Conservation (phyloP, 176 grass and related monocot genomes). For the Carex myosuroides region DNA sequence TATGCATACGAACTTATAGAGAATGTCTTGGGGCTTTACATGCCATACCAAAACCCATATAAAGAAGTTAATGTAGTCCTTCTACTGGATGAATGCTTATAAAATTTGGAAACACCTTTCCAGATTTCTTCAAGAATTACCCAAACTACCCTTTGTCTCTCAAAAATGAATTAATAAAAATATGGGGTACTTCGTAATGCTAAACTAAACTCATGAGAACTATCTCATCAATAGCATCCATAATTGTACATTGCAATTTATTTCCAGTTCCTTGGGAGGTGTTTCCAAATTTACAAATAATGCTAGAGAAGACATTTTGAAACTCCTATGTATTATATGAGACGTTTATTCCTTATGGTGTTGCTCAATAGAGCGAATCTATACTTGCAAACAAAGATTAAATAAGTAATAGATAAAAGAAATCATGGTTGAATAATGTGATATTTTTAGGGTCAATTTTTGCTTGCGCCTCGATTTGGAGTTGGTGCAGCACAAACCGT, state of each 20-base stretch:
- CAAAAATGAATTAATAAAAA: neutral
- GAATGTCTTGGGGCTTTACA: neutral
- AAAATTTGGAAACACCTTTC: neutral
- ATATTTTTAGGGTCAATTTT: slow-evolving; percentile 58
- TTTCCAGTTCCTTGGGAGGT: no score
- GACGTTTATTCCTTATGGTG: neutral
- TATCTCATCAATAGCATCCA: no score
- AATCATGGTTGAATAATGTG: slow-evolving; percentile 5
- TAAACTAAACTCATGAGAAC: no score
- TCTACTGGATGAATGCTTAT: neutral
- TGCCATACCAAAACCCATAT: neutral
- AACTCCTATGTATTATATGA: no score
- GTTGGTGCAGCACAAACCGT: slow-evolving; percentile 40
- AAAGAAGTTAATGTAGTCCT: neutral
- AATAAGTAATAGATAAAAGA: neutral
- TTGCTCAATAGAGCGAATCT: neutral
- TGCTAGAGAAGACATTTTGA: neutral
- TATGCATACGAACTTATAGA: neutral
- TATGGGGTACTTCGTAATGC: neutral
- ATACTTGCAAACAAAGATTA: neutral
- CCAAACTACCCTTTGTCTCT: neutral
- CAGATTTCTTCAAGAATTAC: neutral
- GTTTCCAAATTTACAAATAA: neutral
- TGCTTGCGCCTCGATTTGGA: slow-evolving; percentile 62
- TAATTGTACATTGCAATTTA: no score